phyloP scores from a whole-genome alignment of 106 monocot genomes.

The Platanthera guangdongensis region DNA sequence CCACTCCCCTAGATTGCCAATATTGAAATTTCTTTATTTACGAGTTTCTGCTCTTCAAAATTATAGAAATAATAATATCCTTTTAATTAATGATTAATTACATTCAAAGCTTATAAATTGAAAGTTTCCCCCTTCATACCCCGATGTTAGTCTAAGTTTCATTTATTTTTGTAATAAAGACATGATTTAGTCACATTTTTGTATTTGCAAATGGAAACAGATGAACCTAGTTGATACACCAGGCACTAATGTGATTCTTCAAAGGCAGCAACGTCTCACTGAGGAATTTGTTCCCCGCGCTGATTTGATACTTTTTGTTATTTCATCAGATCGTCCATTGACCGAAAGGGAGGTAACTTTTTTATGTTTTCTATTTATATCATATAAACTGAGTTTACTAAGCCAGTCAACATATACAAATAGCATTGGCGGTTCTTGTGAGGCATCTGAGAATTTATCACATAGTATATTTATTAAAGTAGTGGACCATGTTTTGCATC shows the following conservation, averaged over 20 bases:
- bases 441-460: background rate
- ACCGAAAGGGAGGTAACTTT: conserved; percentile 90
- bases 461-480: background rate
- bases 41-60: background rate
- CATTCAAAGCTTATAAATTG: background rate
- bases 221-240: conserved; percentile 99
- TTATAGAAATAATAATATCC: background rate
- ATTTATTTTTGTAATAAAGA: background rate
- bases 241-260: conserved; percentile 97
- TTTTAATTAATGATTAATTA: background rate
- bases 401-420: background rate
- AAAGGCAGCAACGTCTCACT: conserved; percentile 92
- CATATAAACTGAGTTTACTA: background rate
- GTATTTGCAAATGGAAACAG: conserved; percentile 33
- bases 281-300: conserved; percentile 98
- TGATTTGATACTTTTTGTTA: conserved; percentile 85
- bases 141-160: background rate
- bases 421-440: background rate
- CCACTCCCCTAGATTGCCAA: background rate
- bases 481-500: background rate
- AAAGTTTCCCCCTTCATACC: background rate
- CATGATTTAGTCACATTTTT: background rate
- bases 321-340: conserved; percentile 89
- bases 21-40: background rate
- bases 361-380: background rate